Percentiles rank a stretch among this genome's conserved stretches.
Evolutionary conservation across 805 yeast genomes (phyloP).

Genomic region (Clavispora carvajalis): DNA sequence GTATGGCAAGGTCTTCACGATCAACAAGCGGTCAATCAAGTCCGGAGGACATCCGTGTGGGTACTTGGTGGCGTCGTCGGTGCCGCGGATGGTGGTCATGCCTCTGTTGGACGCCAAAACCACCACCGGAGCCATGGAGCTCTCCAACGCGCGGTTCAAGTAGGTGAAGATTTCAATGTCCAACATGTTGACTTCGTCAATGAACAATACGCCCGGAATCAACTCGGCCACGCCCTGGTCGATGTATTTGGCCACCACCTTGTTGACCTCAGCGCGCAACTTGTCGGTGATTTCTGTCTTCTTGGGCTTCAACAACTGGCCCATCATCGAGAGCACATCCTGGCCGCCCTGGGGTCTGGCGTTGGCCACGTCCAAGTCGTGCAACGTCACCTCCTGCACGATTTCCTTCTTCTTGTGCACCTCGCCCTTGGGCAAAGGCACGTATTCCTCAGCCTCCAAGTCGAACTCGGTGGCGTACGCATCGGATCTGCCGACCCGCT

Average conservation of each 20-base stretch:
- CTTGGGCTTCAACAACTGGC: constrained; percentile 90
- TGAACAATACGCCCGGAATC: constrained; percentile 95
- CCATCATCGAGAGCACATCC: constrained; percentile 93
- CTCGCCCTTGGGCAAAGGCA: constrained; percentile 97
- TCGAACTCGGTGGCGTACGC: constrained; percentile 98
- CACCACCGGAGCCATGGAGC: constrained; percentile 88
- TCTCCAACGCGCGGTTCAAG: constrained; percentile 88
- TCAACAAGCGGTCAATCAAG: constrained; percentile 82
- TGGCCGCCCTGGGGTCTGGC: constrained; percentile 97
- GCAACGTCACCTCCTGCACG: constrained; percentile 94
- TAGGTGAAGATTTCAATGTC: constrained; percentile 96
- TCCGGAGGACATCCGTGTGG: constrained; percentile 98
- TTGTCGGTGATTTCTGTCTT: constrained; percentile 97
- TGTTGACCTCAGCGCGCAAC: constrained; percentile 87
- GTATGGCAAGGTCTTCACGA: constrained; percentile 91
- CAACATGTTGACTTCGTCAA: constrained; percentile 97
- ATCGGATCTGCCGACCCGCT: constrained; percentile 96
- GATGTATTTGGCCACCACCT: constrained; percentile 91
- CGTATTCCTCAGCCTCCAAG: constrained; percentile 97
- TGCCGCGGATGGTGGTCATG: constrained; percentile 84
- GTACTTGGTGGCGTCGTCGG: constrained; percentile 70
- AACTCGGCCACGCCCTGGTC: constrained; percentile 98
- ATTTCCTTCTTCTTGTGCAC: constrained; percentile 97
- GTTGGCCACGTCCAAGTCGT: constrained; percentile 94
- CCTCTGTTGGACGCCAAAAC: constrained; percentile 96